Evolutionary conservation across 169 alveolate species (phyloP), one percentile per base, ranked within the genome.

Genomic region (Eimeria acervulina): DNA sequence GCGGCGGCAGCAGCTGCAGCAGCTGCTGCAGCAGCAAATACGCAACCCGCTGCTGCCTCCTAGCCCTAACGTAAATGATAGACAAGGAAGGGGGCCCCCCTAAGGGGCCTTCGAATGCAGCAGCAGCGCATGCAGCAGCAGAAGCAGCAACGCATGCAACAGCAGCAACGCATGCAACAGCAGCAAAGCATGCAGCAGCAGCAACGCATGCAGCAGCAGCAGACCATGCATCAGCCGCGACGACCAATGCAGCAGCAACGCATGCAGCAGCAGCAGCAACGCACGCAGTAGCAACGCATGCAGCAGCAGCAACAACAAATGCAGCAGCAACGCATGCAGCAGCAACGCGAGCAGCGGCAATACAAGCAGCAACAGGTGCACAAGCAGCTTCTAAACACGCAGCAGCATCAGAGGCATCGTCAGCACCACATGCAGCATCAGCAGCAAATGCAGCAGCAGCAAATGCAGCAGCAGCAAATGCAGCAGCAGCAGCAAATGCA

Each of bases 61-160:
- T 10, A 17, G 38, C 44, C n/a, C 19, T 7, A 28, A n/a, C 38
- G 26, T 28, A 70, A 70, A 70, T 70, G 81, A 36, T 13, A 23
- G 38, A 21, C 0, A 7, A 70, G 44, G 38, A n/a, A 31, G 81
- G 31, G 81, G 81, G 47, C 26, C 81, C 81, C 47, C 40, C 33
- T 17, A 28, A 21, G 28, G 44, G 81, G 81, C 81, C 81, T n/a
- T 21, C 21, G 2, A 40, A 10, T 23, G 47, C 87, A 76, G 87
- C 87, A 38, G 87, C 47, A 31, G 59, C 87, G 28, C 55, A 47
- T 47, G 12, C 5, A 47, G 13, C 19, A 76, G 23, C 47, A 76
- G 87, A 23, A 10, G 87, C 87, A 21, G 87, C 87, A 76, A 61
- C 87, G 40, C 28, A 59, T 21, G 26, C 10, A 19, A 61, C 87